phyloP scores from a whole-genome alignment of 1,139 yeast genomes.

The Debaryomyces fabryi region DNA sequence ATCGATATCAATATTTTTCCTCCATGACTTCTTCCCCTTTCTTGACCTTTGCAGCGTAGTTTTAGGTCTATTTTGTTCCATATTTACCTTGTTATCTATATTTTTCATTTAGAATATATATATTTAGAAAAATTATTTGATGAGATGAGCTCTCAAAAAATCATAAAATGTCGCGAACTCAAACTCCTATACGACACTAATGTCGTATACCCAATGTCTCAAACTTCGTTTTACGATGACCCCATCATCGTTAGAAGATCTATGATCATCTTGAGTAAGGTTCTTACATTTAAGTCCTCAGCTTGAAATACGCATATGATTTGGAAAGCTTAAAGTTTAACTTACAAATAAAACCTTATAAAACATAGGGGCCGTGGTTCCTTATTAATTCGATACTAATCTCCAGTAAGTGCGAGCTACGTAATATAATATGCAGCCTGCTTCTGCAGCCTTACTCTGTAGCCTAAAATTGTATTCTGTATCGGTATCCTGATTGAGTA shows the following conservation, averaged over 20 bases:
- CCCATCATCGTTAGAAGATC: too few species aligned
- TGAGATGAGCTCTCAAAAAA: conserved; percentile 9
- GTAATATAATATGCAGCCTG: neutral
- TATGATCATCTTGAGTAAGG: too few species aligned
- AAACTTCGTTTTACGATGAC: neutral
- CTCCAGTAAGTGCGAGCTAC: neutral
- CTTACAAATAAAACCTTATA: neutral
- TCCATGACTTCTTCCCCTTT: conserved; percentile 94
- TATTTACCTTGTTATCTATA: conserved; percentile 3
- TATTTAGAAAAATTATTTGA: conserved; percentile 5
- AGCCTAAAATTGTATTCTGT: neutral
- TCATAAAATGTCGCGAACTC: neutral
- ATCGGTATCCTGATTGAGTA: neutral
- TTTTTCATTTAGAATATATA: neutral
- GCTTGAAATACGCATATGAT: neutral
- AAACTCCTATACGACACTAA: neutral
- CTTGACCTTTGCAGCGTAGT: conserved; percentile 64
- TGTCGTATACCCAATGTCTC: neutral
- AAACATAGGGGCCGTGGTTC: neutral
- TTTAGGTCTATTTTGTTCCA: conserved; percentile 21
- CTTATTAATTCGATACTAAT: neutral
- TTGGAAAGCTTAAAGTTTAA: neutral
- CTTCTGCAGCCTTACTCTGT: neutral
- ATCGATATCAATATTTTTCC: conserved; percentile 86
- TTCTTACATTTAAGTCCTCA: neutral